phyloP scores from a whole-genome alignment of 805 yeast species.

The Lachancea waltii region DNA sequence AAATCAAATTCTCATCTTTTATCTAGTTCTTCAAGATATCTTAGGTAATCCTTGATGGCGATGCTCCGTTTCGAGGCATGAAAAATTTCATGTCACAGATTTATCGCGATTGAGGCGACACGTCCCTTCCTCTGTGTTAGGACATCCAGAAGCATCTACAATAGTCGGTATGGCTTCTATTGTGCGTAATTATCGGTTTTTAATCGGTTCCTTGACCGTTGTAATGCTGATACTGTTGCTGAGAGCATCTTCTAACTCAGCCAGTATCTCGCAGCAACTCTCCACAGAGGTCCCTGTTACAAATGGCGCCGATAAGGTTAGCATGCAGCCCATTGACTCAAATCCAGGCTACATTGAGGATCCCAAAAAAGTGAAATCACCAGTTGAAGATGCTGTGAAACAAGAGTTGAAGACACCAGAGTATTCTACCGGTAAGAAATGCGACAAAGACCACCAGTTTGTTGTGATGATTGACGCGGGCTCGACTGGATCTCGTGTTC shows the following conservation, averaged over 20 bases:
- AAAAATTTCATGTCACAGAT: not conserved
- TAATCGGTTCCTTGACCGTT: conserved; percentile 45
- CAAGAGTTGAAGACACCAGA: conserved; percentile 20
- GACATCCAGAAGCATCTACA: not conserved
- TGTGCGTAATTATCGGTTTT: conserved; percentile 45
- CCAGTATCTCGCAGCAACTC: conserved; percentile 15
- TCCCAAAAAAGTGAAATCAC: conserved; percentile 13
- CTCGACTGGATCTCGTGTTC: conserved; percentile 94
- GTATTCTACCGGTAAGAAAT: conserved; percentile 18
- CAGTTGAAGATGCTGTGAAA: conserved; percentile 24
- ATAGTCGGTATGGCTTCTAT: conserved; percentile 26
- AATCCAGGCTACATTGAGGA: conserved; percentile 25
- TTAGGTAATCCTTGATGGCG: no score
- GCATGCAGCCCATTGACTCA: conserved; percentile 17
- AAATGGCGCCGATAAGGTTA: conserved; percentile 3
- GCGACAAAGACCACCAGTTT: conserved; percentile 48
- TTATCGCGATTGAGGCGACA: no score
- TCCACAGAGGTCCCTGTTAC: conserved; percentile 16
- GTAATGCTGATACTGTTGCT: conserved; percentile 46
- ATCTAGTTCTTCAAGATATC: no score
- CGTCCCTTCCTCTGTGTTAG: no score
- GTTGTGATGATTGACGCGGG: conserved; percentile 98
- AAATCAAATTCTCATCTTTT: no score
- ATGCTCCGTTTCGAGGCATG: not conserved
- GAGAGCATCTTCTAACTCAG: conserved; percentile 35